These are phyloP conservation scores for Nematodospora anomalae DNA, from an alignment of 1,139 yeast species.

Conservation along the genomic window DNA sequence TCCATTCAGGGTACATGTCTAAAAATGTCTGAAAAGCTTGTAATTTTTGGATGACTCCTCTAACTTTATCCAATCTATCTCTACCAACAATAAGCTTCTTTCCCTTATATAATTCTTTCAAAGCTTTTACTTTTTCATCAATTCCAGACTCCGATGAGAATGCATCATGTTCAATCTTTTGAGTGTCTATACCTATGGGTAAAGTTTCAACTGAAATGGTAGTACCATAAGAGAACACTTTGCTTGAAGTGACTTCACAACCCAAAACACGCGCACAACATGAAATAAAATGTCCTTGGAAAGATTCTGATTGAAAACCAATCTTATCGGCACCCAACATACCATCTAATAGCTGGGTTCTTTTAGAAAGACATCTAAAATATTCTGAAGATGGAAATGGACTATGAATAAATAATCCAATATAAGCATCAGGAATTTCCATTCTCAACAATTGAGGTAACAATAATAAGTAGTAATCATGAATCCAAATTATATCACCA, in stretches of 20 bases:
- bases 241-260: slow-evolving; percentile 56
- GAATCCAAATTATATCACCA: slow-evolving; percentile 95
- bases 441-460: slow-evolving; percentile 84
- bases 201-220: slow-evolving; percentile 69
- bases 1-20: slow-evolving; percentile 90
- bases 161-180: slow-evolving; percentile 59
- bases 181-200: slow-evolving; percentile 85
- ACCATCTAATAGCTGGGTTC: slow-evolving; percentile 82
- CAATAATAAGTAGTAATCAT: slow-evolving; percentile 83
- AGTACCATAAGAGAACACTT: slow-evolving; percentile 74
- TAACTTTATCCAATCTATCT: slow-evolving; percentile 74
- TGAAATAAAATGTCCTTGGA: slow-evolving; percentile 86
- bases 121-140: slow-evolving; percentile 43
- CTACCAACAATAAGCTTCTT: slow-evolving; percentile 81
- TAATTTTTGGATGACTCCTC: slow-evolving; percentile 80
- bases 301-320: slow-evolving; percentile 83
- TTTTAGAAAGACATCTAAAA: slow-evolving; percentile 81
- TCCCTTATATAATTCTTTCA: slow-evolving; percentile 67
- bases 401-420: slow-evolving; percentile 82
- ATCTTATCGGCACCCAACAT: slow-evolving; percentile 86
- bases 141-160: slow-evolving; percentile 31
- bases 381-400: slow-evolving; percentile 98
- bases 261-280: slow-evolving; percentile 85
- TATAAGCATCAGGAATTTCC: slow-evolving; percentile 76
- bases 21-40: slow-evolving; percentile 82